phyloP scores from a whole-genome alignment of 208 protist genomes.

The Spironucleus salmonicida region DNA sequence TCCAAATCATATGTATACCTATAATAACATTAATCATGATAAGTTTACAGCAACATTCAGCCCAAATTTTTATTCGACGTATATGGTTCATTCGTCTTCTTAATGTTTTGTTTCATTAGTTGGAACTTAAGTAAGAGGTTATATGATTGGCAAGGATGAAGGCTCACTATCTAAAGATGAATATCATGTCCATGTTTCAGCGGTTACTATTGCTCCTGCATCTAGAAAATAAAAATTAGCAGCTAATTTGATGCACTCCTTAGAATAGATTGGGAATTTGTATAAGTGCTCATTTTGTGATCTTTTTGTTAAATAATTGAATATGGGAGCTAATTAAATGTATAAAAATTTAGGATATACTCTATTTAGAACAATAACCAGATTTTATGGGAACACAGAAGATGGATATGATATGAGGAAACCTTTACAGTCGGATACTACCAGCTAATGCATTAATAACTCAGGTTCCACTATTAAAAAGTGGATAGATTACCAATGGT shows the following conservation, averaged over 20 bases:
- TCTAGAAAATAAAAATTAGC: neutral
- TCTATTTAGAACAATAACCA: neutral
- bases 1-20: no score
- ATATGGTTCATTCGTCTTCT: neutral
- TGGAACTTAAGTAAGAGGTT: neutral
- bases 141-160: conserved; percentile 31
- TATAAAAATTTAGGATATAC: neutral
- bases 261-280: neutral
- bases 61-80: neutral
- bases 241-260: neutral
- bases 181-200: conserved; percentile 16
- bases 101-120: neutral
- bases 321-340: neutral
- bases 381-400: conserved; percentile 14
- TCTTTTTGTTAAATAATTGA: conserved; percentile 13
- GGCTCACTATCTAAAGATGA: neutral
- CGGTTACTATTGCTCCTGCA: conserved; percentile 15
- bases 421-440: no score
- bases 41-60: conserved; percentile 8
- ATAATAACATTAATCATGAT: conserved; percentile 14
- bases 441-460: no score
- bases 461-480: no score
- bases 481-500: no score
- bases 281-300: conserved; percentile 15
- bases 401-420: conserved; percentile 19